A percentile compares a stretch with the other conserved stretches of the same genome.
phyloP scores from a whole-genome alignment of 75 land plant genomes.

The Picea glauca region DNA sequence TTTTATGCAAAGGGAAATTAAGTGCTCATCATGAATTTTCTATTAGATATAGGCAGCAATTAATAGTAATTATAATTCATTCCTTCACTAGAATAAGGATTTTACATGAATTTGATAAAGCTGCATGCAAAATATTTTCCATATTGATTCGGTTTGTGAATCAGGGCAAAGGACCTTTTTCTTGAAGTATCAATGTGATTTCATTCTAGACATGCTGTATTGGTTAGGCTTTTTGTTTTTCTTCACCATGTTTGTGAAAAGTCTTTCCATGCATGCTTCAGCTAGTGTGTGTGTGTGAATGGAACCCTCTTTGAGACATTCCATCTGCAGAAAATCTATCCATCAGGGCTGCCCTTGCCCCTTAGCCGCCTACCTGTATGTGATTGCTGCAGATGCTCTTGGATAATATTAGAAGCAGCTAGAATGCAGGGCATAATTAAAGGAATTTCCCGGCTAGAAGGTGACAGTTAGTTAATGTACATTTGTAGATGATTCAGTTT shows the following conservation, averaged over 20 bases:
- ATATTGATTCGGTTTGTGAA: not conserved
- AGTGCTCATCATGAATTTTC: no score
- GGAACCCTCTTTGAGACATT: not conserved
- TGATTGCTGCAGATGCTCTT: not conserved
- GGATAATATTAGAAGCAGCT: not conserved
- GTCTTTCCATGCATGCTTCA: not conserved
- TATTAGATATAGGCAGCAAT: no score
- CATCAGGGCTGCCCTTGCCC: not conserved
- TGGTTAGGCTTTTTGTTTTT: not conserved
- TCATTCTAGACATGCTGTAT: not conserved
- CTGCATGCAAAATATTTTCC: no score
- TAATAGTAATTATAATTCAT: no score
- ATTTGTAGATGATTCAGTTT: not conserved
- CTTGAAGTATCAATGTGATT: not conserved
- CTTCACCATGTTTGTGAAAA: not conserved
- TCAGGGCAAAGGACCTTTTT: not conserved
- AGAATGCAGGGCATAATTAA: not conserved
- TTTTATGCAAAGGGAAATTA: no score
- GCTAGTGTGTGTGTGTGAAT: not conserved
- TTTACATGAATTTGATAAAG: no score
- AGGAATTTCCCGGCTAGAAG: not conserved
- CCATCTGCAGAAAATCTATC: not conserved
- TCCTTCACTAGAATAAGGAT: no score
- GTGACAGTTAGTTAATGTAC: not conserved
- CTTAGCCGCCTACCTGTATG: constrained; percentile 10